A percentile compares a stretch with the other conserved stretches of the same genome.
These are phyloP conservation scores for Colletotrichum acutatum DNA, from an alignment of 2,329 filamentous ascomycete species.

Conservation along the genomic window DNA sequence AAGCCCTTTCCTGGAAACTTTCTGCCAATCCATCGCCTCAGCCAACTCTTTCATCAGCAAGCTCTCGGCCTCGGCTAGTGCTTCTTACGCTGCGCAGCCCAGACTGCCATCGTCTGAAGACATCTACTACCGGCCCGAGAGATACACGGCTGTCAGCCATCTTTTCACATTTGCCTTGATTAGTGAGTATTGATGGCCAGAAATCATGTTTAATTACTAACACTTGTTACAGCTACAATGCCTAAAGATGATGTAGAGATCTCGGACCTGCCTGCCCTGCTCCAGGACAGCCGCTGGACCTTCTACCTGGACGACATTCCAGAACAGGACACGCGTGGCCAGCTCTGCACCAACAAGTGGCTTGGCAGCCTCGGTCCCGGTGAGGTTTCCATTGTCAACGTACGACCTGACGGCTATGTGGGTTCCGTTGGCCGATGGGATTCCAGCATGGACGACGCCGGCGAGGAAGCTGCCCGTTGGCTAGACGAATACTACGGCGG, in stretches of 20 bases:
- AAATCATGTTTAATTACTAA: constrained; percentile 9
- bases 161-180: constrained; percentile 77
- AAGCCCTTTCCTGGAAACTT: constrained; percentile 66
- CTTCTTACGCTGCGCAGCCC: constrained; percentile 71
- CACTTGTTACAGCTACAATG: constrained; percentile 60
- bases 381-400: constrained; percentile 73
- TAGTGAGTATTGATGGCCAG: constrained; percentile 57
- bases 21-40: constrained; percentile 66
- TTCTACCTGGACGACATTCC: constrained; percentile 76
- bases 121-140: constrained; percentile 72
- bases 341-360: constrained; percentile 75
- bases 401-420: constrained; percentile 80
- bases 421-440: constrained; percentile 70
- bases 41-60: constrained; percentile 67
- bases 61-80: constrained; percentile 66
- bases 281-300: constrained; percentile 76
- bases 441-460: constrained; percentile 60
- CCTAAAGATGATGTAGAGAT: constrained; percentile 73
- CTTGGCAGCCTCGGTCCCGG: constrained; percentile 66
- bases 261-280: constrained; percentile 68
- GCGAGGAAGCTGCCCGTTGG: constrained; percentile 64
- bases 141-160: constrained; percentile 75
- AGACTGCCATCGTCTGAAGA: constrained; percentile 69
- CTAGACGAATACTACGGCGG: constrained; percentile 65
- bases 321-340: constrained; percentile 62